phyloP scores from a whole-genome alignment of 129 eudicot genomes.

The Silybum marianum region DNA sequence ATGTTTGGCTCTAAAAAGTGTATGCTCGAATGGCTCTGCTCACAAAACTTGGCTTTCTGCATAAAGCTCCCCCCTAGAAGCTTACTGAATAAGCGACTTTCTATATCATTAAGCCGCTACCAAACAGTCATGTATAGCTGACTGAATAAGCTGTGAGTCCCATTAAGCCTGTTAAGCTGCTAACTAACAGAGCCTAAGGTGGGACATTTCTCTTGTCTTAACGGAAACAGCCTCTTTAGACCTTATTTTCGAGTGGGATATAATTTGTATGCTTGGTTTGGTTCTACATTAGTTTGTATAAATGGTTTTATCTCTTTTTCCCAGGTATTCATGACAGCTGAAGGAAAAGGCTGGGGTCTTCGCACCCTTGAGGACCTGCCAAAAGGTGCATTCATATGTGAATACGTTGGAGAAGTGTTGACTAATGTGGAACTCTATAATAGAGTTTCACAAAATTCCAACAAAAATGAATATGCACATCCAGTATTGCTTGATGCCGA shows the following conservation, averaged over 20 bases:
- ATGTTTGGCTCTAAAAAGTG: neutral
- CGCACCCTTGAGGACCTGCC: constrained; percentile 96
- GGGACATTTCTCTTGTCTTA: neutral
- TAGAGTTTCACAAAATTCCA: constrained; percentile 48
- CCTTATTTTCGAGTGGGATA: neutral
- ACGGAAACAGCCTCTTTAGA: neutral
- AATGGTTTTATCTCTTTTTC: neutral
- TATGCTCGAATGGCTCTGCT: neutral
- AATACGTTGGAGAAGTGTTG: constrained; percentile 89
- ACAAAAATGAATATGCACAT: constrained; percentile 56
- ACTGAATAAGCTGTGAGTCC: too few relatives aligned
- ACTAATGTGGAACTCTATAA: constrained; percentile 67
- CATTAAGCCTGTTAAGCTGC: too few relatives aligned
- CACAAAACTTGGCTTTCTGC: too few relatives aligned
- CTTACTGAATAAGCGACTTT: too few relatives aligned
- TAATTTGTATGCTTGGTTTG: neutral
- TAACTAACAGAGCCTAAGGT: neutral
- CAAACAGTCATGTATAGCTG: too few relatives aligned
- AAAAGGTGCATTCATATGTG: constrained; percentile 91
- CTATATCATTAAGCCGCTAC: too few relatives aligned
- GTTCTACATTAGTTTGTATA: neutral
- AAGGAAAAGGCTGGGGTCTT: constrained; percentile 94
- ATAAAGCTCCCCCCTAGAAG: too few relatives aligned
- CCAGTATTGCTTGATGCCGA: constrained; percentile 93
- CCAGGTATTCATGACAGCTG: constrained; percentile 83